These are phyloP conservation scores for Boletus semigastroideus DNA, from an alignment of 1,284 basidiomycete species.

Conservation along the genomic window DNA sequence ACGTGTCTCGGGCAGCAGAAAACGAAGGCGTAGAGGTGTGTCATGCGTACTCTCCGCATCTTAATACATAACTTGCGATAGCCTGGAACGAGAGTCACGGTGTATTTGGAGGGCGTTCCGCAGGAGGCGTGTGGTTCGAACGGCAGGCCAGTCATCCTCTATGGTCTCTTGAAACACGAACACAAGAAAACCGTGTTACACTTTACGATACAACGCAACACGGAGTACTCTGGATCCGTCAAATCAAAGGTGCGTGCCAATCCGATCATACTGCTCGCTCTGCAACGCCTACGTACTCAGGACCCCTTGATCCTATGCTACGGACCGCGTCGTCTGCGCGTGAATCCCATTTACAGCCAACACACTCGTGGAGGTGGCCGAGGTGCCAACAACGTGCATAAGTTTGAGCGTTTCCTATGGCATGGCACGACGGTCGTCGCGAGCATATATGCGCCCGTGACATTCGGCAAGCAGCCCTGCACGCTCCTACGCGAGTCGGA, in stretches of 20 bases:
- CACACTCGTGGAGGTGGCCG: slow-evolving; percentile 88
- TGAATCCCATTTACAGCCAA: slow-evolving; percentile 91
- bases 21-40: slow-evolving; percentile 64
- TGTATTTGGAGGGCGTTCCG: slow-evolving; percentile 75
- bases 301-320: slow-evolving; percentile 89
- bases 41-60: not conserved
- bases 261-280: not conserved
- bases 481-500: slow-evolving; percentile 66
- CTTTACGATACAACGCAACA: slow-evolving; percentile 93
- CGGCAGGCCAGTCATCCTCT: slow-evolving; percentile 66
- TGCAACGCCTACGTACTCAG: slow-evolving; percentile 38
- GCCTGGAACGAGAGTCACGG: slow-evolving; percentile 78
- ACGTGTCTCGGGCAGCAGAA: slow-evolving; percentile 66
- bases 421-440: slow-evolving; percentile 81
- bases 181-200: slow-evolving; percentile 95
- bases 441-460: slow-evolving; percentile 86
- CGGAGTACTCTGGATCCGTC: slow-evolving; percentile 88
- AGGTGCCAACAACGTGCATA: slow-evolving; percentile 96
- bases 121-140: slow-evolving; percentile 41
- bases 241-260: slow-evolving; percentile 74
- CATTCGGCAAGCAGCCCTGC: slow-evolving; percentile 86
- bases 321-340: slow-evolving; percentile 81
- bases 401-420: slow-evolving; percentile 91
- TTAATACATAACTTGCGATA: slow-evolving; percentile 31
- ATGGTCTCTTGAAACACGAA: slow-evolving; percentile 90